phyloP scores from a whole-genome alignment of 305 asterid genomes.

The Fraxinus floribunda region DNA sequence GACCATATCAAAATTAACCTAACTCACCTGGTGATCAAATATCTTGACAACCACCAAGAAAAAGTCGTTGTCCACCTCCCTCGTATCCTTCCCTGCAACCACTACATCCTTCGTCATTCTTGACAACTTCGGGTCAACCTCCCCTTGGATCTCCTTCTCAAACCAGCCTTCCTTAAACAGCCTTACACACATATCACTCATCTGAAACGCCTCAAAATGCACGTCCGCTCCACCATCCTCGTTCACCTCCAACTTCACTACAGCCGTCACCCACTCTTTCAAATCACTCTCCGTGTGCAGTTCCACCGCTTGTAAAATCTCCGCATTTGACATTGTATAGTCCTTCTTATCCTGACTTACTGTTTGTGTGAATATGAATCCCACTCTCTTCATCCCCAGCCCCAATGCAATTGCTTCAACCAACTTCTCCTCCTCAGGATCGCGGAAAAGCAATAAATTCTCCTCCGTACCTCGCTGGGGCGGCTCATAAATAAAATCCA shows the following conservation, averaged over 20 bases:
- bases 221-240: slow-evolving; percentile 78
- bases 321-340: slow-evolving; percentile 70
- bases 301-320: slow-evolving; percentile 80
- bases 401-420: slow-evolving; percentile 84
- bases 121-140: slow-evolving; percentile 80
- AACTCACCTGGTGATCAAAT: slow-evolving; percentile 75
- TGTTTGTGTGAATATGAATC: slow-evolving; percentile 83
- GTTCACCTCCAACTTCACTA: slow-evolving; percentile 82
- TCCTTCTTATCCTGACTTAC: slow-evolving; percentile 83
- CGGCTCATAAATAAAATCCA: slow-evolving; percentile 83
- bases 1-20: slow-evolving; percentile 9
- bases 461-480: slow-evolving; percentile 87
- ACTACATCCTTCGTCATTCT: slow-evolving; percentile 87
- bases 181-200: slow-evolving; percentile 78
- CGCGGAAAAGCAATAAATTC: slow-evolving; percentile 58
- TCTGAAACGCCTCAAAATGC: slow-evolving; percentile 95
- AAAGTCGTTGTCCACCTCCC: slow-evolving; percentile 90
- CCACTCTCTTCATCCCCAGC: slow-evolving; percentile 79
- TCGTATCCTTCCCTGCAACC: slow-evolving; percentile 78
- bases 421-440: slow-evolving; percentile 64
- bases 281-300: slow-evolving; percentile 73
- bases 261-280: slow-evolving; percentile 94
- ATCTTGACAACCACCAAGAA: slow-evolving; percentile 94
- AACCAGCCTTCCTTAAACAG: slow-evolving; percentile 81
- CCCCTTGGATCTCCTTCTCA: slow-evolving; percentile 57